These are phyloP conservation scores for Candida jianshihensis DNA, from an alignment of 805 yeast species.

Conservation along the genomic window DNA sequence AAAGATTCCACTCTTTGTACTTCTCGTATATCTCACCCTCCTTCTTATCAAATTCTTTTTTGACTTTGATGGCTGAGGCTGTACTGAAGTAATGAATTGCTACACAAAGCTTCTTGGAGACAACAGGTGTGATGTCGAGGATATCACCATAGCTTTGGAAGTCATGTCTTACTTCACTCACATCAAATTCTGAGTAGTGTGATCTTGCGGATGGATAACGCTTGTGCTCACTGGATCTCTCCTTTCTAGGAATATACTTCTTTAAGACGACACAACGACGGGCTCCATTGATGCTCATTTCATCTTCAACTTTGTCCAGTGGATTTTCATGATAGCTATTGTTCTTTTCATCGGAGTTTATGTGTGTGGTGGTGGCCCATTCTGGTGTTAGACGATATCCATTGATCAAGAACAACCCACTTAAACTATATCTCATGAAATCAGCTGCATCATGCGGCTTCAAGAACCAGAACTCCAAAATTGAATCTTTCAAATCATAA, in stretches of 20 bases:
- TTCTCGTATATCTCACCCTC: slow-evolving; percentile 31
- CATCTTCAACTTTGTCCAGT: slow-evolving; percentile 15
- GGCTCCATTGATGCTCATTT: slow-evolving; percentile 38
- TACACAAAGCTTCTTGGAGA: slow-evolving; percentile 57
- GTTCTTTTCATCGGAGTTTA: not conserved
- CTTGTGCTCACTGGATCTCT: slow-evolving; percentile 7
- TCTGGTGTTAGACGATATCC: slow-evolving; percentile 42
- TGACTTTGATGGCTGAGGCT: slow-evolving; percentile 52
- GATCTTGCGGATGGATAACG: slow-evolving; percentile 37
- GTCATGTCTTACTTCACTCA: slow-evolving; percentile 39
- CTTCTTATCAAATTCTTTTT: slow-evolving; percentile 34
- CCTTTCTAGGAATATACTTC: slow-evolving; percentile 23
- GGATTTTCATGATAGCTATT: slow-evolving; percentile 10
- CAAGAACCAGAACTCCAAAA: slow-evolving; percentile 44
- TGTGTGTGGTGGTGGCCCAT: slow-evolving; percentile 34
- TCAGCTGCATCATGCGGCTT: slow-evolving; percentile 44
- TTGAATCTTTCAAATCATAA: slow-evolving; percentile 19
- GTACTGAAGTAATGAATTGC: slow-evolving; percentile 54
- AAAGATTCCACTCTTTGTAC: slow-evolving; percentile 54
- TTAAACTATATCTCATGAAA: slow-evolving; percentile 44
- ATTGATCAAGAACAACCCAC: slow-evolving; percentile 52
- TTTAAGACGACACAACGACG: slow-evolving; percentile 51
- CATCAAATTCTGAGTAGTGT: slow-evolving; percentile 39
- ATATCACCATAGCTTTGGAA: slow-evolving; percentile 53
- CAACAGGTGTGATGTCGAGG: slow-evolving; percentile 56